Percentiles rank a stretch among this genome's conserved stretches.
These are phyloP conservation scores for Rhytidhysteron rufulum DNA, from an alignment of 2,329 filamentous ascomycete genomes.

Conservation along the genomic window DNA sequence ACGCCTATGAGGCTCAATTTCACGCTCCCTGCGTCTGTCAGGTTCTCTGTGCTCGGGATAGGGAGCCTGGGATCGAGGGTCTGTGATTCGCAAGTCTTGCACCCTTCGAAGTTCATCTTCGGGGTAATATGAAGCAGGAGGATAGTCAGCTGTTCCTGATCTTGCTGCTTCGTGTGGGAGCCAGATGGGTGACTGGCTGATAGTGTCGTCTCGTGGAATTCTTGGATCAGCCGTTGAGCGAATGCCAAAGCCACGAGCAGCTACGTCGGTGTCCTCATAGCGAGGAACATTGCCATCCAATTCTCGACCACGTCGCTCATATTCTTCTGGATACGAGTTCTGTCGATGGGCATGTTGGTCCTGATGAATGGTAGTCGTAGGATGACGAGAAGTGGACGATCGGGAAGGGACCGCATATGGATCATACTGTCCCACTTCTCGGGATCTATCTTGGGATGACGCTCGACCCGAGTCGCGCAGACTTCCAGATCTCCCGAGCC, in stretches of 20 bases:
- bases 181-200: constrained; percentile 34
- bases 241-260: constrained; percentile 47
- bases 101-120: constrained; percentile 23
- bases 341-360: constrained; percentile 41
- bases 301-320: constrained; percentile 41
- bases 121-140: constrained; percentile 19
- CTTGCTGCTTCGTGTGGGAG: constrained; percentile 14
- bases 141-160: constrained; percentile 16
- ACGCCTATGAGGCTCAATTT: constrained; percentile 10
- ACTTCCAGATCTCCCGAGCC: constrained; percentile 15
- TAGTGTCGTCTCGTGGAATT: constrained; percentile 33
- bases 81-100: constrained; percentile 1
- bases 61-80: constrained; percentile 1
- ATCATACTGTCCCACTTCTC: constrained; percentile 35
- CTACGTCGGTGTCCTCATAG: constrained; percentile 42
- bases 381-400: constrained; percentile 38
- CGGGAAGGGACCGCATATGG: constrained; percentile 29
- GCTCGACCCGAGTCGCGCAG: constrained; percentile 17
- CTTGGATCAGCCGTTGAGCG: constrained; percentile 17
- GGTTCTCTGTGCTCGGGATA: constrained; percentile 5
- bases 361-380: constrained; percentile 45
- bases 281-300: constrained; percentile 29
- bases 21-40: constrained; percentile 4
- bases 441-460: constrained; percentile 28
- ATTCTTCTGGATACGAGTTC: constrained; percentile 40